Base-by-base conservation (phyloP, 768 basidiomycete genomes). In the Russula ochroleuca region DNA sequence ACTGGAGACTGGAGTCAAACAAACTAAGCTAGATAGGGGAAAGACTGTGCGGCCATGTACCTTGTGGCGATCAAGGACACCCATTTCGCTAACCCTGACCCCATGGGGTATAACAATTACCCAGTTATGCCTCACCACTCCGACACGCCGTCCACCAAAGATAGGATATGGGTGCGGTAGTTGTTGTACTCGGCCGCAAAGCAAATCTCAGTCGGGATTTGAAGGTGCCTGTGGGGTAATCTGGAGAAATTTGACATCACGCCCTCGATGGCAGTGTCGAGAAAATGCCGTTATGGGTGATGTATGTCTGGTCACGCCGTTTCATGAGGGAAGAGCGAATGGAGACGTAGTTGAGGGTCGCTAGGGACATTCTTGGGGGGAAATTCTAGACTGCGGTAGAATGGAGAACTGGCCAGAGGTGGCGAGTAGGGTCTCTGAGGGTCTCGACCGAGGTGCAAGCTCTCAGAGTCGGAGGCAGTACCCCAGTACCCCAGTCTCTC, bases 231-330 rank as follows among this genome's bases (percentile, higher is more conserved):
- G 62, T 45, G 21, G 21, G 37, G 62, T 43, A 58, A 31, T 21
- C 41, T 28, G 62, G 56, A 43, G 62, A 37, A 63, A 52, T 52
- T 58, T 63, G 50, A 57, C 40, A 57, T 33, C 52, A 51, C 5
- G 11, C 21, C 13, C 14, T 15, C 31, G 25, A 40, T 21, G n/a
- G 41, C 15, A 8, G 45, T 40, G 31, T 21, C 5, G 54, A 50
- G 37, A 57, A 51, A 17, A 25, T 62, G 61, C 61, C 61, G 55
- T 62, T 14, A 62, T 21, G 48, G 21, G 33, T 56, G 50, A 53
- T 55, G 53, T 53, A 53, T 45, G 19, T 7, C 8, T 33, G 31
- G 40, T 17, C 49, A 45, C 23, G 19, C 11, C 14, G 41, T 28
- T 38, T 54, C 40, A 35, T 3, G 50, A 48, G 57, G 10, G 53